Conservation (phyloP, 139 green algal genomes). For the Coccomyxa sp. region DNA sequence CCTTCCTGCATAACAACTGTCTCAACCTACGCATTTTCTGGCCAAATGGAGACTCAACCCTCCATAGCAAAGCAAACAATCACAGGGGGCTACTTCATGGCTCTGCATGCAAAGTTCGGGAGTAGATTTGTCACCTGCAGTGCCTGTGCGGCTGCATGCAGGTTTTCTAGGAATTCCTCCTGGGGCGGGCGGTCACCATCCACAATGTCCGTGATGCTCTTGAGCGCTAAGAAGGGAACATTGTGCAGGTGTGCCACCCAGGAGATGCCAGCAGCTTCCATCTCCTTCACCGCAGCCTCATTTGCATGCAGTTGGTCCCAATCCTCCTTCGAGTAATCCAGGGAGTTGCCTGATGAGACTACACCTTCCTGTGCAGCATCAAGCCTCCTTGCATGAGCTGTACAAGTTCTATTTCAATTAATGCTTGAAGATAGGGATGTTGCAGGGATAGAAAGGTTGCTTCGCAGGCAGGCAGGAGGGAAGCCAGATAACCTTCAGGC, state of each 20-base stretch:
- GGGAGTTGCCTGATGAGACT: conserved; percentile 79
- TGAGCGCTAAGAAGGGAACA: conserved; percentile 76
- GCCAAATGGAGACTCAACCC: not conserved
- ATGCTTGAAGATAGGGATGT: not conserved
- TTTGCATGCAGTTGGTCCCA: conserved; percentile 74
- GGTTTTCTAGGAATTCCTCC: conserved; percentile 96
- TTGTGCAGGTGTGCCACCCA: conserved; percentile 65
- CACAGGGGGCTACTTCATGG: not conserved
- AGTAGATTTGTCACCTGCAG: conserved; percentile 63
- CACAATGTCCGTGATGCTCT: conserved; percentile 92
- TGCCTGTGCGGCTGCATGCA: conserved; percentile 66
- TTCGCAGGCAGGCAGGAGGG: too few relatives aligned
- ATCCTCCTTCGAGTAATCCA: conserved; percentile 81
- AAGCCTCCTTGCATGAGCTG: not conserved
- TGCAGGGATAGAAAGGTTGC: not conserved
- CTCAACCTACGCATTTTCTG: not conserved
- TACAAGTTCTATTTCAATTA: not conserved
- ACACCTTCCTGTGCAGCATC: conserved; percentile 36
- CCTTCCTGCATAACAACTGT: not conserved
- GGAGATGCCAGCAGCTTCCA: conserved; percentile 85
- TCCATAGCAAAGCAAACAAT: not conserved
- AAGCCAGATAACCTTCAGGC: conserved; percentile 55
- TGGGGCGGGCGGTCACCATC: conserved; percentile 62
- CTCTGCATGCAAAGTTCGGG: not conserved
- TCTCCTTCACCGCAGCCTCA: conserved; percentile 85